Base-by-base conservation (phyloP, 2,329 filamentous ascomycete species). In the Alternaria incomplexa region DNA sequence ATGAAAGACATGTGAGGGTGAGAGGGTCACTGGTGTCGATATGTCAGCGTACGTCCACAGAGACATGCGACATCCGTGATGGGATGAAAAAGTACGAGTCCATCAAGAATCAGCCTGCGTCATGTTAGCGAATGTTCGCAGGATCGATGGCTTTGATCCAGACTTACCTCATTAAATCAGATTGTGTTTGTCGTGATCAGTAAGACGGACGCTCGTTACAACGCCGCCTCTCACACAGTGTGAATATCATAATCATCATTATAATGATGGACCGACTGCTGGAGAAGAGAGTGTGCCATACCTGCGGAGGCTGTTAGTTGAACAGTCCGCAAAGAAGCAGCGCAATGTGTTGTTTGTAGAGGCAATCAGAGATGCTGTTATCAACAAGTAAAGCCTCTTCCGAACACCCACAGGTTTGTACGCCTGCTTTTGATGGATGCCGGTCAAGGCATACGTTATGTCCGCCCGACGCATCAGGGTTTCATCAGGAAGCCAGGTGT, bases 381-480 rank as follows among this genome's bases (percentile, higher is more conserved):
- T 90, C 87, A 89, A 89, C 87, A 89, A 89, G 85, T 85, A 85
- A 81, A 78, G 83, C 84, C 81, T 74, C 78, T 76, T 74, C 75
- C 79, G 73, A 79, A 80, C 84, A 85, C 78, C 85, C 84, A 84
- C 86, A 86, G 83, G 86, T 87, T 89, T 89, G 87, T 89, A 89
- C 85, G 86, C 82, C 83, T 83, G 81, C 81, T 86, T 82, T 84
- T 74, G 70, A 80, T 79, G 85, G 83, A 82, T 84, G 84, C 76
- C 77, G 77, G 79, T 76, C 76, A 71, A 81, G 78, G 82, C 81
- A 84, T 82, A 85, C 82, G 75, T 82, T 90, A 84, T 89, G 87
- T 88, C 87, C 87, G 87, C 87, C 87, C 87, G 87, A 87, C 87
- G 87, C 87, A 89, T 89, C 87, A 86, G 86, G 81, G 84, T 89